Conservation (phyloP, 805 yeast genomes). For the Blastobotrys terrestris region DNA sequence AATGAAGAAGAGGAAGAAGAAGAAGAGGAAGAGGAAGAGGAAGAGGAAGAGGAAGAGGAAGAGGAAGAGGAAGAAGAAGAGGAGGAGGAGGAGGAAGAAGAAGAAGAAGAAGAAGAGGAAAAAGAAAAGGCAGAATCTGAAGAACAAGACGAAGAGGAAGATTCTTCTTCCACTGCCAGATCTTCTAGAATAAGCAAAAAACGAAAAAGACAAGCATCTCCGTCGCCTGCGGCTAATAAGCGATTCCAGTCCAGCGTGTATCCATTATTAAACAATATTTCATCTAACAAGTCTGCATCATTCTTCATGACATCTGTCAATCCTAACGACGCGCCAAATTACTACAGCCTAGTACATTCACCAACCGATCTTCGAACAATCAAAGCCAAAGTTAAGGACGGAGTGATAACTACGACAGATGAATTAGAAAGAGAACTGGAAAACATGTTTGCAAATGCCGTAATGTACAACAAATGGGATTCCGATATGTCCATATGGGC, state of each 20-base stretch:
- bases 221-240: constrained; percentile 33
- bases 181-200: constrained; percentile 8
- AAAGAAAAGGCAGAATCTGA: constrained; percentile 7
- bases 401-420: constrained; percentile 41
- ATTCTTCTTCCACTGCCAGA: background rate
- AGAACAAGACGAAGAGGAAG: constrained; percentile 3
- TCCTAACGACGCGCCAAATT: constrained; percentile 61
- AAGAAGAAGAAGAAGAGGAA: constrained; percentile 5
- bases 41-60: background rate
- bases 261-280: constrained; percentile 56
- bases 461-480: constrained; percentile 69
- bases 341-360: constrained; percentile 50
- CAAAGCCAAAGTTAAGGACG: constrained; percentile 50
- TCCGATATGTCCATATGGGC: constrained; percentile 59
- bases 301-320: constrained; percentile 68
- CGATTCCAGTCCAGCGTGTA: constrained; percentile 56
- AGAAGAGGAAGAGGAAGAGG: constrained; percentile 2
- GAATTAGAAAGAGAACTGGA: constrained; percentile 63
- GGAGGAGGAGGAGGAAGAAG: constrained; percentile 6
- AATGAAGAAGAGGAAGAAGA: constrained; percentile 6
- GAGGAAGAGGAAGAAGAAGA: constrained; percentile 8
- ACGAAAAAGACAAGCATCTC: constrained; percentile 17
- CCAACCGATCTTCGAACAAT: constrained; percentile 69
- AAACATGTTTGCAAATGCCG: constrained; percentile 76
- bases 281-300: constrained; percentile 67